These are phyloP conservation scores for Pseudogymnoascus sp. DNA, from an alignment of 2,329 filamentous ascomycete genomes.

Conservation along the genomic window DNA sequence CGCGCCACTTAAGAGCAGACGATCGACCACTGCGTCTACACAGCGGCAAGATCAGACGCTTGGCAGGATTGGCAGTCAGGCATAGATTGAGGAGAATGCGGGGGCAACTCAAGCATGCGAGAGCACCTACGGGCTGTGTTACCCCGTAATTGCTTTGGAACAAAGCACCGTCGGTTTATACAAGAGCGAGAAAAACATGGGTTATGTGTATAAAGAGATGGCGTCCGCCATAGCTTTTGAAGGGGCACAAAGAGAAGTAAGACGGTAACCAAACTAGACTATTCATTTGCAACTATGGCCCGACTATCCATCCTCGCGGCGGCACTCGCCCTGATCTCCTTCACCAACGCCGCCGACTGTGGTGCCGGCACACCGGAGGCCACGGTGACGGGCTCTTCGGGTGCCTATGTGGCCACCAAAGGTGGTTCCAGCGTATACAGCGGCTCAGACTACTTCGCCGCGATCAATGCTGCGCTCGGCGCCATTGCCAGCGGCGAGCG, in stretches of 20 bases:
- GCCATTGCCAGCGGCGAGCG: constrained; percentile 43
- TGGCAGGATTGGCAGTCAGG: background rate
- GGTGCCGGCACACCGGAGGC: constrained; percentile 39
- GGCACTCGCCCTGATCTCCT: constrained; percentile 34
- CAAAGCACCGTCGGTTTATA: background rate
- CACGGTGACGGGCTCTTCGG: constrained; percentile 37
- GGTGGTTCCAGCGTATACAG: constrained; percentile 40
- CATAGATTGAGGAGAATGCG: constrained; percentile 1
- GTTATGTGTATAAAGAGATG: background rate
- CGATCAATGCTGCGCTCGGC: constrained; percentile 46
- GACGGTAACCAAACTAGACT: background rate
- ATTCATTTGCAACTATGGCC: constrained; percentile 27
- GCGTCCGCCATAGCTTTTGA: background rate
- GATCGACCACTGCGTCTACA: background rate
- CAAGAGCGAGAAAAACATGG: background rate
- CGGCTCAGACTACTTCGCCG: constrained; percentile 43
- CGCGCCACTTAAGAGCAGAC: background rate
- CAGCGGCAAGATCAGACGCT: background rate
- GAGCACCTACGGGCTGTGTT: background rate
- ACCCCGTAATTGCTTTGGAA: background rate
- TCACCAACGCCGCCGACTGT: constrained; percentile 35
- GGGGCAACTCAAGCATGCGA: background rate
- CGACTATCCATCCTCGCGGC: constrained; percentile 31
- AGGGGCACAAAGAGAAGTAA: background rate
- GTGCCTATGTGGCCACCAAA: constrained; percentile 36